Base-by-base conservation (phyloP, 768 basidiomycete species). In the Boletus reticuloceps region DNA sequence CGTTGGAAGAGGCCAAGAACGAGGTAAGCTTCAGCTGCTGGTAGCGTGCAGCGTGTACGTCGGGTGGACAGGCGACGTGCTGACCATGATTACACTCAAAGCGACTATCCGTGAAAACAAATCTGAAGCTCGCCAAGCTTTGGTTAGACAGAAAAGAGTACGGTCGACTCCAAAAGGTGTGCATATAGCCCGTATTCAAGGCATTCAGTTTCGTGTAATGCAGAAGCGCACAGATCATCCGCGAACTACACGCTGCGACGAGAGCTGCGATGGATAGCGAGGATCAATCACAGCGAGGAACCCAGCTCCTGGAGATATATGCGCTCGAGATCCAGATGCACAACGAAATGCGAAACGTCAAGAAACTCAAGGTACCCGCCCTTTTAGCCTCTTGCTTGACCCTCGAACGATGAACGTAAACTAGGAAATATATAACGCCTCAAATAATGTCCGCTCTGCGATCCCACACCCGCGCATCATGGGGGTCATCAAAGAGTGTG, bases 261-360 rank as follows among this genome's bases (percentile, higher is more conserved):
- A 76, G 76, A 22, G 77, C 80, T 13, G 74, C 74, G 22, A 81
- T 77, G 50, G 88, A 89, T 43, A 84, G 79, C 40, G 91, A 82
- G 51, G 88, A 91, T 62, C 88, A 91, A 66, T 96, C 96, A 43
- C 95, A 97, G 69, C 86, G 90, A 48, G 95, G 95, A 13, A 97
- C 96, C 1, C 88, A 97, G 58, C 79, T 98, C 11, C 81, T 98
- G 27, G 97, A 99, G 73, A 94, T 98, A 38, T 98, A 98, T 64
- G 96, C 97, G 1, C 84, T 98, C 40, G 97, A 99, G 71, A 99
- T 99, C 54, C 95, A 98, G 69, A 99, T 99, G 97, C 94, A 98
- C 75, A 95, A 94, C 62, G 95, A 98, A 73, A 91, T 87, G 60
- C 84, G 89, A 62, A 97, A 99, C 66, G 88, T 88, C 75, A 95